Percentiles rank a stretch among this genome's conserved stretches.
phyloP scores from a whole-genome alignment of 2,329 filamentous ascomycete species.

The Alternaria angustiovoidea region DNA sequence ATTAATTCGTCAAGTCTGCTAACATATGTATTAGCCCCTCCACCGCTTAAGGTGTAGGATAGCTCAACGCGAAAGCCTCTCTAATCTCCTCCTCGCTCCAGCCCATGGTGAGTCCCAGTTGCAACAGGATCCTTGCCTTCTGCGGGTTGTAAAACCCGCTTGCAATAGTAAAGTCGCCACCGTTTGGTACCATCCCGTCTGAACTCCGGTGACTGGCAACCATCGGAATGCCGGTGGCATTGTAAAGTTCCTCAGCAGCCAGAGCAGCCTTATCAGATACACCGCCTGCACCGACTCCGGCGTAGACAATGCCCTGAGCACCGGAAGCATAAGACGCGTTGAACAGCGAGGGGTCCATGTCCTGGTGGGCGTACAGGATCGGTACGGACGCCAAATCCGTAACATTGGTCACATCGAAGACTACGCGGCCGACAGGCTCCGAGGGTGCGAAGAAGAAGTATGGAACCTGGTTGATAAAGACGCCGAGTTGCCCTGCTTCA shows the following conservation, averaged over 20 bases:
- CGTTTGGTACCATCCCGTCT: conserved; percentile 60
- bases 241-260: conserved; percentile 56
- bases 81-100: conserved; percentile 56
- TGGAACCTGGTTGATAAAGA: conserved; percentile 65
- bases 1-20: background rate
- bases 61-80: conserved; percentile 43
- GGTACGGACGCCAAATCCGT: conserved; percentile 64
- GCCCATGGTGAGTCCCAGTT: conserved; percentile 45
- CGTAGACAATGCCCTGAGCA: conserved; percentile 64
- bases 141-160: conserved; percentile 65
- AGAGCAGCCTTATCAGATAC: conserved; percentile 40
- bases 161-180: conserved; percentile 49
- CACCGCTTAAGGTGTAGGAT: conserved; percentile 30
- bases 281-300: conserved; percentile 64
- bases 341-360: conserved; percentile 59
- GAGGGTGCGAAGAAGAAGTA: conserved; percentile 67
- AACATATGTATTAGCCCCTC: background rate
- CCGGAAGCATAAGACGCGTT: conserved; percentile 59
- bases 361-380: conserved; percentile 65
- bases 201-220: conserved; percentile 62
- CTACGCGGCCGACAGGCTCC: conserved; percentile 55
- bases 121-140: conserved; percentile 63
- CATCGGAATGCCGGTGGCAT: conserved; percentile 58
- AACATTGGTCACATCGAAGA: conserved; percentile 50
- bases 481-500: conserved; percentile 64